These are phyloP conservation scores for Aspergillus bertholletiae DNA, from an alignment of 495 filamentous ascomycete species.

Conservation along the genomic window DNA sequence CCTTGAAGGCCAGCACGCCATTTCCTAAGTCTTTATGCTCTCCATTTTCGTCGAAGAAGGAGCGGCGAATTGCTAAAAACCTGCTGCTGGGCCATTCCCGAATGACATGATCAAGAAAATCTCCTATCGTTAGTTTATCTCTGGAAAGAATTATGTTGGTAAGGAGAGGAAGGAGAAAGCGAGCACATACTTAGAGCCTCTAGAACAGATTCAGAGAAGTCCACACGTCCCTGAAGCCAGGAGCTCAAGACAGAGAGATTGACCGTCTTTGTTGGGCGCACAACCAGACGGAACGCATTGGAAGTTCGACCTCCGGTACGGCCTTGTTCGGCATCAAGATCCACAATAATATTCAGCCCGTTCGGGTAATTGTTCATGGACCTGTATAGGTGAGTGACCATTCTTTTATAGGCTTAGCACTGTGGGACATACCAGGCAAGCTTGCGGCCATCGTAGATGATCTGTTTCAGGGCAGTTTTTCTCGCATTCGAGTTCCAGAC, in stretches of 20 bases:
- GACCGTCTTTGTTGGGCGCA: conserved; percentile 58
- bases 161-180: background rate
- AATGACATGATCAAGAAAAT: conserved; percentile 85
- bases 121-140: conserved; percentile 26
- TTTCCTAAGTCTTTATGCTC: conserved; percentile 42
- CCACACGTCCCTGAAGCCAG: conserved; percentile 58
- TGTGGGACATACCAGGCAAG: conserved; percentile 64
- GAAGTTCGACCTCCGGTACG: conserved; percentile 23
- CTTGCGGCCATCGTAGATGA: conserved; percentile 76
- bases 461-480: conserved; percentile 49
- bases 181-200: conserved; percentile 67
- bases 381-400: conserved; percentile 21
- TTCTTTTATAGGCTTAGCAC: background rate
- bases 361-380: conserved; percentile 30
- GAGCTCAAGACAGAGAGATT: conserved; percentile 57
- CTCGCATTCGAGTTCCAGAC: conserved; percentile 65
- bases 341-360: conserved; percentile 48
- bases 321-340: conserved; percentile 62
- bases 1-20: conserved; percentile 76
- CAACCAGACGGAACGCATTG: conserved; percentile 53
- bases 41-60: conserved; percentile 58
- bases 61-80: conserved; percentile 67
- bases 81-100: conserved; percentile 67
- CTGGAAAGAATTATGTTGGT: background rate
- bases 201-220: conserved; percentile 61